Conservation (phyloP, 768 basidiomycete species). For the Hortiboletus flavorubellus region DNA sequence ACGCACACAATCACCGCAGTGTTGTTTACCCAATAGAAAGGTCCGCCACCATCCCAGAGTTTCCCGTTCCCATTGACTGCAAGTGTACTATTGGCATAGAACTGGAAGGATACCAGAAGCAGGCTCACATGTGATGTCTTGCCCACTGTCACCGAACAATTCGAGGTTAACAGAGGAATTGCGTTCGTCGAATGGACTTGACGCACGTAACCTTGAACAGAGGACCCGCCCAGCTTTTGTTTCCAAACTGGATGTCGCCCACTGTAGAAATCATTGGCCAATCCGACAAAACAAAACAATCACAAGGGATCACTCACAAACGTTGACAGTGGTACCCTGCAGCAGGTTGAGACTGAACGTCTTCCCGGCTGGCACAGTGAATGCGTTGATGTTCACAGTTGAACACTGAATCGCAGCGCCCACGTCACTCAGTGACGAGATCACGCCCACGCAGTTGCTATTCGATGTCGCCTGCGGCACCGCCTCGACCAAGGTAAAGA, state of each 20-base stretch:
- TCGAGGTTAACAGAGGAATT: background rate
- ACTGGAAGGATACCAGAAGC: background rate
- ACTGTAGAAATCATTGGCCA: conserved; percentile 29
- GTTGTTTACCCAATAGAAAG: conserved; percentile 40
- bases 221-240: conserved; percentile 49
- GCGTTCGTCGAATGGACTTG: background rate
- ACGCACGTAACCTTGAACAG: conserved; percentile 49
- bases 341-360: conserved; percentile 46
- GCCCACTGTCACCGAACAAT: conserved; percentile 36
- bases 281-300: background rate
- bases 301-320: conserved; percentile 40
- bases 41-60: conserved; percentile 41
- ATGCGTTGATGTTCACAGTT: conserved; percentile 53
- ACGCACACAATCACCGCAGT: background rate
- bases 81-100: background rate
- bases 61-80: conserved; percentile 41
- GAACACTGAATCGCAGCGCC: conserved; percentile 50
- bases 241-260: conserved; percentile 58
- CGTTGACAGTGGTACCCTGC: conserved; percentile 52
- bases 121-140: conserved; percentile 44
- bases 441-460: conserved; percentile 45
- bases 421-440: conserved; percentile 51
- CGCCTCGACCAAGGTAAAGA: conserved; percentile 18
- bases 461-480: conserved; percentile 11
- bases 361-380: conserved; percentile 55